Evolutionary conservation across 768 basidiomycete species (phyloP), one percentile per base, ranked within the genome.

Genomic region (Mycena maculata): DNA sequence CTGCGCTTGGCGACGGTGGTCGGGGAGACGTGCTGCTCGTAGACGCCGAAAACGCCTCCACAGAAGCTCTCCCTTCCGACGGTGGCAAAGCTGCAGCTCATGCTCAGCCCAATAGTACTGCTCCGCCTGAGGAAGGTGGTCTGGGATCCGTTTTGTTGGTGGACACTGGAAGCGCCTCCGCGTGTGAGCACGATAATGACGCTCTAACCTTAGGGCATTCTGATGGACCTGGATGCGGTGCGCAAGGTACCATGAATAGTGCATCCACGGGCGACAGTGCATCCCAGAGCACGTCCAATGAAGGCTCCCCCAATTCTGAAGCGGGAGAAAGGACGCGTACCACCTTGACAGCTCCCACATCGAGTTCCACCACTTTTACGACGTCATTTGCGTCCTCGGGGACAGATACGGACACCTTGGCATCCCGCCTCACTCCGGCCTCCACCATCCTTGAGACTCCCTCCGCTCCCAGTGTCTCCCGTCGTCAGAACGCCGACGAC

Each of bases 391-490:
- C 39, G 31, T 45, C 33, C 23, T 39, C 42, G 22, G 52, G 25
- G 25, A 33, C 31, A 38, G 47, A 55, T 33, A 15, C 23, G 9
- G 49, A 53, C 23, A 50, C 47, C 12, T 22, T 42, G 11, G 54
- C 39, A 23, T 61, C 66, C 20, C 41, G 27, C 31, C 33, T 18
- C 50, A 47, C 38, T 31, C 22, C 52, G 2, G 13, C 45, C 31
- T 25, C 8, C 16, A 38, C 33, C 39, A 18, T 48, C 22, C 59
- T 47, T 22, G 39, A 48, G 16, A 69, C 62, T 36, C 53, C 68
- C 15, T 4, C 42, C 23, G 10, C 13, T n/a, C 25, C 44, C 23
- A n/a, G 10, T 23, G 31, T 22, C 16, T 47, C 44, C 30, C 2
- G 10, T 48, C 22, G 41, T 25, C 31, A 38, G 33, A 38, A 27